Base-by-base conservation (phyloP, 106 monocot genomes). In the Dioscorea dumetorum region DNA sequence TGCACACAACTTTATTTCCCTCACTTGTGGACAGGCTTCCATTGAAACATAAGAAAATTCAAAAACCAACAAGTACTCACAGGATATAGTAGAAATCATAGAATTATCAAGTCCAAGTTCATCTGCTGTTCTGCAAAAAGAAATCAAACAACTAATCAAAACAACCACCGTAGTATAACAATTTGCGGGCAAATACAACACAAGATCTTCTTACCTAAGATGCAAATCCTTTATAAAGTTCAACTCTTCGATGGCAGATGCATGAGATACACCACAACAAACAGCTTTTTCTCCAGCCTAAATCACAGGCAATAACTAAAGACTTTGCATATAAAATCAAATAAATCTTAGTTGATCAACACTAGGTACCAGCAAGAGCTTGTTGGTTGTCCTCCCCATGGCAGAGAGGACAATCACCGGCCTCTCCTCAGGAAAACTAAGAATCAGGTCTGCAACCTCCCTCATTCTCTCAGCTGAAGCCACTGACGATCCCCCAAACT, bases 201-300 rank as follows among this genome's bases (percentile, higher is more conserved):
- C 48, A 34, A 62, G 48, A 31, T 14, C 6, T 5, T 10, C 2
- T 49, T 74, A 93, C 93, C 70, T 88, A 23, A 79, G 67, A 70
- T 93, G 93, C 60, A 86, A 74, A 22, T 93, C 80, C 75, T 81
- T 85, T 49, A 93, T 75, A 62, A 81, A 70, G 24, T 57, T 74
- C 32, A 88, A 74, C 65, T 93, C 93, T 14, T 76, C 74, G 51
- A 93, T 83, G 51, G 88, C 85, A 50, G 85, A 81, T 2, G 66
- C 80, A 71, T 79, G 70, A 41, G 78, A 79, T 31, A 86, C 83
- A 19, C 88, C 88, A 70, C 86, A 93, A 13, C 79, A 57, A 17
- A 93, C 86, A 12, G 93, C 93, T 61, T 88, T 93, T 68, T 88
- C 88, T 32, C 93, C 93, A 24, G 88, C 93, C 93, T 88, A 81